Evolutionary conservation across 2,329 filamentous ascomycete genomes (phyloP), one percentile per base, ranked within the genome.

Genomic region (Ophiostoma ulmi): DNA sequence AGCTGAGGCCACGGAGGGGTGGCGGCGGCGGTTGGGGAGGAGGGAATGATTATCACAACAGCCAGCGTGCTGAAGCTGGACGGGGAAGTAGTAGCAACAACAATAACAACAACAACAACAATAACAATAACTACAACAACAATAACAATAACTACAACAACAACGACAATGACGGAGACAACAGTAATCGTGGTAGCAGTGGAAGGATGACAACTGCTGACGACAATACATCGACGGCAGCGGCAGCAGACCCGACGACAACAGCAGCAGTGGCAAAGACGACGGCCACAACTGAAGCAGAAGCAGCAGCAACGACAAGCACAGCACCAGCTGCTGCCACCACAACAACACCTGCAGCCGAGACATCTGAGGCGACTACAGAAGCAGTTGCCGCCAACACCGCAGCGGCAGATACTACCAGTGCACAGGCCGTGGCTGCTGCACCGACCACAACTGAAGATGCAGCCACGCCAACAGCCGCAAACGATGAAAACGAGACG

Each of bases 221-320:
- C 11, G 35, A 63, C 22, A 26, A 35, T 6, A 58, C 41, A 20
- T 26, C 69, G 14, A 31, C 69, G 14, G 61, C 11, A 10, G n/a
- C 68, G 17, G 36, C 67, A 22, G 44, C 67, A 69, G 48, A 31
- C 22, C 36, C 39, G 41, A 71, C 38, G n/a, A 22, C 55, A n/a
- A 14, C 66, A 10, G 26, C 69, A 20, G 67, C 17, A n/a, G 64
- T 67, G 13, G 67, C 64, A 35, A 31, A 48, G 26, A 52, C 65
- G 1, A 48, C 67, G 5, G n/a, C 55, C 4, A 71, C 38, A 11
- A 20, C 55, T 5, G 5, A 52, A 6, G 44, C 69, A 6, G 44
- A 66, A 14, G 66, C 70, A 31, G 67, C 69, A 26, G 41, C 39
- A 35, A 39, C 65, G 5, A 48, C 67, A 22, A 48, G 55, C 1